Conservation (phyloP, 2,329 filamentous ascomycete genomes). For the Neopestalotiopsis rosae region DNA sequence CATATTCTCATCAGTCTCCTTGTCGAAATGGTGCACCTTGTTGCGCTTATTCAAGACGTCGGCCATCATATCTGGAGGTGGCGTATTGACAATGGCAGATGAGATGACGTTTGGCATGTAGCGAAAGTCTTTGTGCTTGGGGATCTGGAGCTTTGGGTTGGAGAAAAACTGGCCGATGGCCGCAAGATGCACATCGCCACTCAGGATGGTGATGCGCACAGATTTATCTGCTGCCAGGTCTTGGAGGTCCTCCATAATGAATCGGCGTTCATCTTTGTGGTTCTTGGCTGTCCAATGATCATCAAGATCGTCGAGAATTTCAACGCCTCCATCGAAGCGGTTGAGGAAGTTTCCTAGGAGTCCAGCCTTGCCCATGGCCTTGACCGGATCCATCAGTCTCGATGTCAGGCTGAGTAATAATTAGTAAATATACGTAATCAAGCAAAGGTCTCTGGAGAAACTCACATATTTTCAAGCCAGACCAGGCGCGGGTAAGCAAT, state of each 20-base stretch:
- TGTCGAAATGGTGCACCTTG: slow-evolving; percentile 75
- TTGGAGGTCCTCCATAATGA: slow-evolving; percentile 89
- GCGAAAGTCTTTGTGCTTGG: slow-evolving; percentile 90
- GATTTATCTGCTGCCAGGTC: slow-evolving; percentile 93
- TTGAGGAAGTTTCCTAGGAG: slow-evolving; percentile 82
- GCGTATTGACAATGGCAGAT: slow-evolving; percentile 91
- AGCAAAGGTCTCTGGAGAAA: slow-evolving; percentile 22
- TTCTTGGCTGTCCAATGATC: slow-evolving; percentile 98
- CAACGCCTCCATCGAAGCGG: slow-evolving; percentile 88
- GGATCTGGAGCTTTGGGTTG: slow-evolving; percentile 77
- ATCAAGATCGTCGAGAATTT: slow-evolving; percentile 89
- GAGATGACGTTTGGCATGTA: slow-evolving; percentile 98
- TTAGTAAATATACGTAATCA: slow-evolving; percentile 33
- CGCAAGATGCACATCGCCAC: slow-evolving; percentile 92
- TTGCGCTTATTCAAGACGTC: slow-evolving; percentile 94
- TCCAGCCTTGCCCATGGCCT: slow-evolving; percentile 83
- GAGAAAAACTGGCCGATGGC: slow-evolving; percentile 96
- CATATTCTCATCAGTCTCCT: slow-evolving; percentile 91
- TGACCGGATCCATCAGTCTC: slow-evolving; percentile 84
- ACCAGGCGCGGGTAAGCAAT: slow-evolving; percentile 81
- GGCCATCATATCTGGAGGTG: slow-evolving; percentile 84
- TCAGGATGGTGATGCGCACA: slow-evolving; percentile 87
- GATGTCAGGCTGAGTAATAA: slow-evolving; percentile 72
- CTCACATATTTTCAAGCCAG: slow-evolving; percentile 74
- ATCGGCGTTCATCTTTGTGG: slow-evolving; percentile 88